Base-by-base conservation (phyloP, 208 protist genomes). In the Zelonia costaricensis region DNA sequence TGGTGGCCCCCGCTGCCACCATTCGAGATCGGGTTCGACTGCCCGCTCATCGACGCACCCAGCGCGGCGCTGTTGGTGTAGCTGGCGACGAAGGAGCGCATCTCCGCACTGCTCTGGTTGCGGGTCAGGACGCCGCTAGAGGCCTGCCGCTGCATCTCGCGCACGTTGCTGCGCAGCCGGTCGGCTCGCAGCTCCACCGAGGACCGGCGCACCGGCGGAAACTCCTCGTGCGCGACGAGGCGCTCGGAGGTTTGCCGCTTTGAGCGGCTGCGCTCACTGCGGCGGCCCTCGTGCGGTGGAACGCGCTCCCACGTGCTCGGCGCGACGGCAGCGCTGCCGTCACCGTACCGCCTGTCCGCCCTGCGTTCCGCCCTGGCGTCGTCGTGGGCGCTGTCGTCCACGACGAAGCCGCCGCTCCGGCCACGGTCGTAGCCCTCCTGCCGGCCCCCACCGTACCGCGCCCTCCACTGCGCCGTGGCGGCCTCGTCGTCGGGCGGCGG, bases 81-180 rank as follows among this genome's bases (percentile, higher is more conserved):
- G 51, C 61, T 67, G 1, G 51, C 38, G 12, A 48, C 51, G 23
- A 67, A 67, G 28, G 61, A 35, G 51, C 51, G 61, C 61, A 56
- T 52, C 42, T 67, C 61, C 7, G 22, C 49, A 25, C 63, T 61
- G 53, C 63, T 62, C 54, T 52, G 65, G 31, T 49, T 47, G 5
- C 43, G 57, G 1, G 27, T 25, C 6, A 64, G 25, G 3, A 4
- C 46, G 12, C 9, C 23, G 2, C 20, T 36, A 15, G 58, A 39
- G 27, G 58, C 25, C 39, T 59, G 61, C 10, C 61, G 73, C 22
- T 55, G 64, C 23, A 51, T 40, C 12, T 61, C 65, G 53, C 62
- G 65, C 3, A 78, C 23, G 28, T 78, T 39, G 18, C 62, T 56
- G 2, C 73, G 73, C 18, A 78, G 62, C 0, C 43, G 53, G 28